A percentile compares a stretch with the other conserved stretches of the same genome.
Conservation (phyloP, 2,329 filamentous ascomycete species). For the Coleophoma crateriformis region DNA sequence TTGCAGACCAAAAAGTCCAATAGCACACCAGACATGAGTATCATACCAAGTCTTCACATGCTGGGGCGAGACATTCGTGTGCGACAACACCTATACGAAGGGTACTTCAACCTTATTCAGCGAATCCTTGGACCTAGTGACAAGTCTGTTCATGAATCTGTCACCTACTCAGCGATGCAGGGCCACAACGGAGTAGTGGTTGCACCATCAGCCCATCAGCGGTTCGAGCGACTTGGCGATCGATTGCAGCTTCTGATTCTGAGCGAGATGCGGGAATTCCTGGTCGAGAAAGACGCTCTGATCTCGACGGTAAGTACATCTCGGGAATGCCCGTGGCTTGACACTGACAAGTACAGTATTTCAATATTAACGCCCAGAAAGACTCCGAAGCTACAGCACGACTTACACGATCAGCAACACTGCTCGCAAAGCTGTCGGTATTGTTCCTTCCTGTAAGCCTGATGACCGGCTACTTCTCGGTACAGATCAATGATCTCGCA, state of each 20-base stretch:
- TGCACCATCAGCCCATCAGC: slow-evolving; percentile 42
- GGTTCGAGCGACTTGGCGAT: slow-evolving; percentile 55
- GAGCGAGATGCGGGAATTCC: slow-evolving; percentile 54
- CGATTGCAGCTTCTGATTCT: slow-evolving; percentile 55
- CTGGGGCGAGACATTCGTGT: slow-evolving; percentile 56
- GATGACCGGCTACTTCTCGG: slow-evolving; percentile 70
- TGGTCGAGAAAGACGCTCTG: slow-evolving; percentile 66
- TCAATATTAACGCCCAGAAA: slow-evolving; percentile 72
- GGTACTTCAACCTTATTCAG: slow-evolving; percentile 53
- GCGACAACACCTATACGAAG: slow-evolving; percentile 53
- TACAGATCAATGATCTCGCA: slow-evolving; percentile 53
- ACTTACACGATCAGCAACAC: slow-evolving; percentile 64
- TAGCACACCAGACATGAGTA: slow-evolving; percentile 38
- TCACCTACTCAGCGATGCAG: not conserved
- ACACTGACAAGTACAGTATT: slow-evolving; percentile 49
- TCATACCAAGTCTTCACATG: slow-evolving; percentile 51
- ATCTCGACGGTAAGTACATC: slow-evolving; percentile 51
- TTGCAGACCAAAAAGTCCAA: slow-evolving; percentile 27
- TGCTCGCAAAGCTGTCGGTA: slow-evolving; percentile 70
- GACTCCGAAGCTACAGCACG: slow-evolving; percentile 68
- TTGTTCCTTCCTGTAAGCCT: slow-evolving; percentile 71
- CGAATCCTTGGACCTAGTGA: slow-evolving; percentile 39
- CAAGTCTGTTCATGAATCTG: slow-evolving; percentile 23
- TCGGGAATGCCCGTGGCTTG: not conserved
- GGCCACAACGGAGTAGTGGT: slow-evolving; percentile 24